Base-by-base conservation (phyloP, 495 filamentous ascomycete genomes). In the Penicillium pulvis region DNA sequence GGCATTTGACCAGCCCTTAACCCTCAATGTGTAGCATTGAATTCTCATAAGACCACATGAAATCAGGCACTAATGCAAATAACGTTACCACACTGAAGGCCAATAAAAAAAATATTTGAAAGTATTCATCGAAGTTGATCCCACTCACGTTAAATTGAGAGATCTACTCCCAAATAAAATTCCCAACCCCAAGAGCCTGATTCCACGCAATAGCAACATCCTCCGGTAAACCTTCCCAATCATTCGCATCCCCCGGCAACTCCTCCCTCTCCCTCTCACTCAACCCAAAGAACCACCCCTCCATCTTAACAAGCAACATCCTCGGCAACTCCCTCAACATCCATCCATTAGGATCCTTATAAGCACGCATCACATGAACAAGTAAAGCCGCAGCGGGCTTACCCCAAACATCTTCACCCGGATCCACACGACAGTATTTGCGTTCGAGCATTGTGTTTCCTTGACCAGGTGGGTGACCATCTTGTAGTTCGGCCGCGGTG, bases 221-320 rank as follows among this genome's bases (percentile, higher is more conserved):
- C 3, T 42, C 36, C 51, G 51, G 42, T 42, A 47, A 19, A 16
- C 17, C 42, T 19, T 23, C 3, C 43, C 53, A 55, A 14, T 53
- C 51, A n/a, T 55, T 46, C 6, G 30, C 53, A 46, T 43, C 23
- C n/a, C 11, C 7, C 2, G 42, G 28, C 14, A 55, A 11, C 7
- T 45, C n/a, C 0, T 4, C 42, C 26, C 53, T 55, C 53, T 45
- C 28, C n/a, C 12, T 42, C 17, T 35, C 42, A 10, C 11, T 14
- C 10, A 55, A 14, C 8, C 3, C 6, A n/a, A 55, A 55, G 10
- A 33, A 55, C 53, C 53, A 55, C 46, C 7, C 12, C 53, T 55
- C 53, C 39, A 55, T 19, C 7, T 10, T 24, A 55, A 55, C 47
- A 1, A 55, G 19, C 30, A 47, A 5, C 16, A 8, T 26, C 17